Percentiles rank a stretch among this genome's conserved stretches.
phyloP scores from a whole-genome alignment of 345 rosid species.

The Camelina neglecta region DNA sequence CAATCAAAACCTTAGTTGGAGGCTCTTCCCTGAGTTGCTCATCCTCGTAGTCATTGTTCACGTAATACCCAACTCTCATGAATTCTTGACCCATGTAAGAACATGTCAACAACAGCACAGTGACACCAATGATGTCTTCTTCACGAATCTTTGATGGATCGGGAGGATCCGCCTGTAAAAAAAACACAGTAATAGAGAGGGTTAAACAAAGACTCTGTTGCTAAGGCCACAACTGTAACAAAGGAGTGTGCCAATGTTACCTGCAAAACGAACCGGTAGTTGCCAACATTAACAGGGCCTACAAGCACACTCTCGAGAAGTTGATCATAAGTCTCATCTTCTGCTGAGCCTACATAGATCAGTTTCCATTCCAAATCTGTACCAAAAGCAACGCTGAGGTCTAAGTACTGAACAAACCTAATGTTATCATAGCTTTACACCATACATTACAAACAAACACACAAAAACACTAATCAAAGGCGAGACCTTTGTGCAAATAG shows the following conservation, averaged over 20 bases:
- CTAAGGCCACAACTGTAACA: background rate
- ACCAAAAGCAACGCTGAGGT: background rate
- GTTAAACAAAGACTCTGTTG: background rate
- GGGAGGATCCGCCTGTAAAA: conserved; percentile 81
- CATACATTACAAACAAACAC: background rate
- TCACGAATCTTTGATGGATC: conserved; percentile 89
- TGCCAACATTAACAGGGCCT: conserved; percentile 87
- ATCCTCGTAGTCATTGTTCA: conserved; percentile 91
- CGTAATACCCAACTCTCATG: conserved; percentile 87
- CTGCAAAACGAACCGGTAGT: conserved; percentile 86
- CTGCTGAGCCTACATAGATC: conserved; percentile 89
- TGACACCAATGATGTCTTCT: conserved; percentile 90
- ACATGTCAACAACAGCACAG: conserved; percentile 84
- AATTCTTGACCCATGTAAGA: conserved; percentile 91
- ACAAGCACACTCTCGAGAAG: conserved; percentile 82
- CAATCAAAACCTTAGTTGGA: conserved; percentile 75
- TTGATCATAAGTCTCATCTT: conserved; percentile 88
- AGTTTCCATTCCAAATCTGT: conserved; percentile 96
- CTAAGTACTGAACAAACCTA: background rate
- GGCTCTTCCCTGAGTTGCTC: conserved; percentile 95
- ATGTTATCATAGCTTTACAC: background rate
- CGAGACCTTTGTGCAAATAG: background rate
- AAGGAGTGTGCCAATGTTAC: conserved; percentile 32
- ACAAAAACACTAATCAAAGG: background rate
- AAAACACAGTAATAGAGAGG: background rate